Evolutionary conservation across 75 land plant genomes (phyloP).

Genomic region (Adiantum capillusveneris): DNA sequence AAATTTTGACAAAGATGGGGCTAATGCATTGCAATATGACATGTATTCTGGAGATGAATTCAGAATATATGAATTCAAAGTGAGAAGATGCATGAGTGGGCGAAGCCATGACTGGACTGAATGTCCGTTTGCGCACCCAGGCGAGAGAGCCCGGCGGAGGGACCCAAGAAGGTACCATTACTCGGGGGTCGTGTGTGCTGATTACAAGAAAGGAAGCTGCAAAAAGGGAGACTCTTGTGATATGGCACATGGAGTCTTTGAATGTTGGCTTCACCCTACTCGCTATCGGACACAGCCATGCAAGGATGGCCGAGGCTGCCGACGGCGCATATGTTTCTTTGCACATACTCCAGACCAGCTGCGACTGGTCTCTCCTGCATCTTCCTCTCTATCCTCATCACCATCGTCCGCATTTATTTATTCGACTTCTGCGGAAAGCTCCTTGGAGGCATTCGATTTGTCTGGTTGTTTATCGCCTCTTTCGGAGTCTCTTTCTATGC

Average conservation of each 20-base stretch:
- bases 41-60: slow-evolving; percentile 71
- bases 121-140: slow-evolving; percentile 82
- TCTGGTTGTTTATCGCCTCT: too few species aligned
- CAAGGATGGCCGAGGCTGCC: slow-evolving; percentile 61
- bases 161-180: slow-evolving; percentile 75
- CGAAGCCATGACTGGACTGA: slow-evolving; percentile 86
- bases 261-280: slow-evolving; percentile 85
- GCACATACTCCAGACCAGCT: slow-evolving; percentile 66
- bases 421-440: too few species aligned
- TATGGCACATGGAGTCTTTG: slow-evolving; percentile 80
- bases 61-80: slow-evolving; percentile 74
- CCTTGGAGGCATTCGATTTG: too few species aligned
- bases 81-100: slow-evolving; percentile 62
- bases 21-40: slow-evolving; percentile 15
- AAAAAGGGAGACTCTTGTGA: slow-evolving; percentile 65
- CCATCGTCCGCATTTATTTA: too few species aligned
- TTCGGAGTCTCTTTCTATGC: too few species aligned
- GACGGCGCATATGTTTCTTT: slow-evolving; percentile 57
- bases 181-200: slow-evolving; percentile 74
- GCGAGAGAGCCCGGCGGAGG: slow-evolving; percentile 71
- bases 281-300: slow-evolving; percentile 64
- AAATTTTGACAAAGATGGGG: too few species aligned
- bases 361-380: slow-evolving; percentile 4
- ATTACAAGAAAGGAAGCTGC: slow-evolving; percentile 72
- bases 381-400: too few species aligned